A percentile compares a stretch with the other conserved stretches of the same genome.
phyloP scores from a whole-genome alignment of 2,329 filamentous ascomycete genomes.

The Cladophialophora immunda region DNA sequence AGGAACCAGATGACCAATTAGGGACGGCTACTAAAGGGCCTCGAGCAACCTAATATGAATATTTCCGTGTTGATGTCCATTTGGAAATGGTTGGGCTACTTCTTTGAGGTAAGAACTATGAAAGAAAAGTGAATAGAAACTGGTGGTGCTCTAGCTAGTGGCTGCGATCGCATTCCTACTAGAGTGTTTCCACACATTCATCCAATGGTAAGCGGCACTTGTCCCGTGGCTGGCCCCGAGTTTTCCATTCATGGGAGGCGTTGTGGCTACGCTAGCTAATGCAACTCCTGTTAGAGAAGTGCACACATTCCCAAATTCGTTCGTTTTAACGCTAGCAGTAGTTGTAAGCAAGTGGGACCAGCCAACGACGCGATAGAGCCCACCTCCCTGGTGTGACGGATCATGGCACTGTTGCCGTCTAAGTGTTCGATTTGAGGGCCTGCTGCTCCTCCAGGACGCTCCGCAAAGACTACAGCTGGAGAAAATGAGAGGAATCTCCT shows the following conservation, averaged over 20 bases:
- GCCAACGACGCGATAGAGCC: neutral
- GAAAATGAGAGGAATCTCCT: too few species aligned
- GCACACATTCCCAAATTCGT: neutral
- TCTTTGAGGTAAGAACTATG: neutral
- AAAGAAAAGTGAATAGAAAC: neutral
- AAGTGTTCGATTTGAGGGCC: too few species aligned
- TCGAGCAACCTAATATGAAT: too few species aligned
- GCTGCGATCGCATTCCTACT: too few species aligned
- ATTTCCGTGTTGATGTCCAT: neutral
- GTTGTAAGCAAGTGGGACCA: neutral
- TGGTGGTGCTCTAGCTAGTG: too few species aligned
- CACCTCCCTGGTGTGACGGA: neutral
- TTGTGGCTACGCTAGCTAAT: neutral
- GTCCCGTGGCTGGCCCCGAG: neutral
- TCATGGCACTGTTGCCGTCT: too few species aligned
- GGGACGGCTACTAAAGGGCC: too few species aligned
- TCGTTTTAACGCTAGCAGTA: neutral
- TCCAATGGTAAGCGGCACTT: neutral
- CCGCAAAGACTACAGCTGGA: too few species aligned
- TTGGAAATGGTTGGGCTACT: neutral
- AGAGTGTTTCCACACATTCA: neutral
- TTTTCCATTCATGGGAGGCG: neutral
- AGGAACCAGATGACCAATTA: neutral
- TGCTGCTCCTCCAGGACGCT: too few species aligned
- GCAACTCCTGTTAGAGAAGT: conserved; percentile 2